Evolutionary conservation across 495 filamentous ascomycete species (phyloP), one percentile per base, ranked within the genome.

Genomic region (Tuber brumale): DNA sequence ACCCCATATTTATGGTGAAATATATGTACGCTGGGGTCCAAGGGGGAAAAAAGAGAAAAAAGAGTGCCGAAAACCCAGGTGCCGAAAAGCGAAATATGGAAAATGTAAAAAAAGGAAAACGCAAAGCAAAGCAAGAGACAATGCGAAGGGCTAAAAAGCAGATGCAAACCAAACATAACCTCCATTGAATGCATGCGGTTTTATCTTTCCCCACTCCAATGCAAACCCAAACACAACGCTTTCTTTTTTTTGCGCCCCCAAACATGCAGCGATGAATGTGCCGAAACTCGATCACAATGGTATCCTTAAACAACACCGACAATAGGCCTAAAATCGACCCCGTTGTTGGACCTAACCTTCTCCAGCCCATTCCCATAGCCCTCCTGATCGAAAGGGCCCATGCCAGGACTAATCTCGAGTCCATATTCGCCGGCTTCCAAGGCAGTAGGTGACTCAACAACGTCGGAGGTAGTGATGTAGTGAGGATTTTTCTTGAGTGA

Each of bases 261-360:
- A 44, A 71, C 37, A 75, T 42, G 70, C 35, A 45, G 43, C 43
- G 43, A n/a, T 45, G 70, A 71, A 42, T 41, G 57, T 35, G 73
- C 66, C 48, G 37, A 74, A 75, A 70, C 57, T 42, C 48, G 27
- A n/a, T 45, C 21, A 46, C n/a, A 45, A 10, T 69, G 73, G 10
- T 12, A 61, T 31, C 35, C 27, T 35, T 69, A 80, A 79, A 80
- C 78, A 66, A 80, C 78, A 35, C 77, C 78, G 4, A 80, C 79
- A 16, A 76, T 42, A 12, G 79, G 66, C 39, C 78, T 70, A 21
- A 80, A 80, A 76, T 80, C 79, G 77, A 78, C 76, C 37, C 73
- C 73, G 4, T 74, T 78, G 57, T 66, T 66, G 14, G 57, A 66
- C 27, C 57, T 19, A 4, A 35, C 57, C 57, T 66, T 66, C 27